A percentile compares a stretch with the other conserved stretches of the same genome.
These are phyloP conservation scores for Elaeagnus macrophylla DNA, from an alignment of 306 rosid species.

Conservation along the genomic window DNA sequence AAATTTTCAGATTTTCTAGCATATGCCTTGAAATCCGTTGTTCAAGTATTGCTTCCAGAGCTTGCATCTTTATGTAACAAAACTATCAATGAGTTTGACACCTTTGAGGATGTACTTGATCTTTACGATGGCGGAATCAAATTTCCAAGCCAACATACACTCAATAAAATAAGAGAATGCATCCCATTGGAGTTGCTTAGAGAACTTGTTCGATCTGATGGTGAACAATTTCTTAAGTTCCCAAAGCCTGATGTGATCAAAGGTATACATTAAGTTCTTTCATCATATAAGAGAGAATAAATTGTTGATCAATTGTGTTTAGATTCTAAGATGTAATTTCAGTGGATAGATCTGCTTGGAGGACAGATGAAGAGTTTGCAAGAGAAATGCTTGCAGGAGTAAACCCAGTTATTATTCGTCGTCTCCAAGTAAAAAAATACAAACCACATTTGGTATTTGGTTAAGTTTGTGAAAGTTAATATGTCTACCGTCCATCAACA, in stretches of 20 bases:
- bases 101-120: constrained; percentile 48
- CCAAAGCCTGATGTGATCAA: constrained; percentile 79
- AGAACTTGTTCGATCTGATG: constrained; percentile 74
- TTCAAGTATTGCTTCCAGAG: constrained; percentile 67
- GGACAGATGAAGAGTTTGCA: constrained; percentile 79
- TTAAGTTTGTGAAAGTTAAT: background rate
- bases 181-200: constrained; percentile 69
- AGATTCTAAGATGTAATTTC: constrained; percentile 8
- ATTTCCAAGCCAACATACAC: constrained; percentile 41
- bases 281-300: background rate
- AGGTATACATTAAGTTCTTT: constrained; percentile 32
- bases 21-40: constrained; percentile 58
- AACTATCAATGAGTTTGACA: constrained; percentile 76
- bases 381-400: constrained; percentile 97
- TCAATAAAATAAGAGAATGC: constrained; percentile 33
- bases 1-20: constrained; percentile 82
- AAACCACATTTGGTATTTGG: background rate
- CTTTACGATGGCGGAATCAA: constrained; percentile 58
- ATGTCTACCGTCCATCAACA: constrained; percentile 1
- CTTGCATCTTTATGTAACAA: constrained; percentile 55
- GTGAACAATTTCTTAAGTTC: constrained; percentile 66
- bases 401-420: constrained; percentile 71
- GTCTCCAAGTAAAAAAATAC: constrained; percentile 44
- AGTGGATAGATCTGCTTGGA: constrained; percentile 78
- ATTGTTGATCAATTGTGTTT: background rate